Conservation (phyloP, 2,329 filamentous ascomycete genomes). For the Parastagonospora avenae region DNA sequence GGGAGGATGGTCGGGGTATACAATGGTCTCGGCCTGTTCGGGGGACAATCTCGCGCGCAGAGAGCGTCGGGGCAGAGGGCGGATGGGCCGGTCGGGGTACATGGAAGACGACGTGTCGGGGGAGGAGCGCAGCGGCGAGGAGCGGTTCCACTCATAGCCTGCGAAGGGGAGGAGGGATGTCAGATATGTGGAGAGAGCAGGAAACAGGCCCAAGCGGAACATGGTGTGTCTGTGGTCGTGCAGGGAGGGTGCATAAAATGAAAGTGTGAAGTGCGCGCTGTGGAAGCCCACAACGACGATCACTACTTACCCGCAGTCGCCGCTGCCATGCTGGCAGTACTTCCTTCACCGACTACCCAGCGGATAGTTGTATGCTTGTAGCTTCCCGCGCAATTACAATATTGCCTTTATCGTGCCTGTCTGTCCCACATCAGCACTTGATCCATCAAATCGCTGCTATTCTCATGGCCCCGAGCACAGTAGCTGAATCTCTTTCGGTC, state of each 20-base stretch:
- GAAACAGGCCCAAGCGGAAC: conserved; percentile 24
- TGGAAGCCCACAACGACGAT: conserved; percentile 25
- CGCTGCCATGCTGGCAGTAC: conserved; percentile 45
- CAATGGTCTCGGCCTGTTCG: conserved; percentile 80
- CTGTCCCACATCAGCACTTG: conserved; percentile 24
- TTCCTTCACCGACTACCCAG: conserved; percentile 27
- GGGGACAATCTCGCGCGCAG: conserved; percentile 86
- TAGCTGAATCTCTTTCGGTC: neutral
- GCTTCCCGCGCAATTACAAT: conserved; percentile 17
- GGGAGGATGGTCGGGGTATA: conserved; percentile 78
- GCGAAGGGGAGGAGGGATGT: conserved; percentile 39
- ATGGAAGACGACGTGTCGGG: conserved; percentile 78
- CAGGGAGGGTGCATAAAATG: conserved; percentile 24
- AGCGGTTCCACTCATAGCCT: conserved; percentile 51
- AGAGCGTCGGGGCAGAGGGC: conserved; percentile 86
- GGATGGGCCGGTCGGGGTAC: conserved; percentile 89
- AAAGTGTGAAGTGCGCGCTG: conserved; percentile 24
- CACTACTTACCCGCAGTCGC: conserved; percentile 48
- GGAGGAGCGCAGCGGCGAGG: conserved; percentile 47
- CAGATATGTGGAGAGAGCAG: conserved; percentile 37
- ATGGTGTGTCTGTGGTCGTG: conserved; percentile 14
- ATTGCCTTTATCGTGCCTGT: conserved; percentile 16
- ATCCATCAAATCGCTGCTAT: conserved; percentile 1
- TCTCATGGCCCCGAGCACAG: neutral
- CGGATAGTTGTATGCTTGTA: conserved; percentile 13